These are phyloP conservation scores for Populus tomentosa DNA, from an alignment of 441 rosid genomes.

Conservation along the genomic window DNA sequence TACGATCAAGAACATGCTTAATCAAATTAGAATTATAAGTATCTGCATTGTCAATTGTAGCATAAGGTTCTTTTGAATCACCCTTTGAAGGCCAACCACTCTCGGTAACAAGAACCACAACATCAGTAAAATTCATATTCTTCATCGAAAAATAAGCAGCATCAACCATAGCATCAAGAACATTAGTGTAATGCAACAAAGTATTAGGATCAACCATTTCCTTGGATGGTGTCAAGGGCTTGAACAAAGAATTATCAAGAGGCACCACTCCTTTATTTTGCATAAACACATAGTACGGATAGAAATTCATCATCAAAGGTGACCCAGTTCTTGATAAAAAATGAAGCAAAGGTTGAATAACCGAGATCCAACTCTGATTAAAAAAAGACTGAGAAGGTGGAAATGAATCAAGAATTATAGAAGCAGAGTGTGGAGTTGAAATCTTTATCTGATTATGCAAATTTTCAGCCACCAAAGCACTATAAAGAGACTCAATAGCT, in stretches of 20 bases:
- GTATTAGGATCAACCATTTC: constrained; percentile 99
- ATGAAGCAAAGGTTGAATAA: constrained; percentile 70
- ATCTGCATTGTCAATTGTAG: constrained; percentile 78
- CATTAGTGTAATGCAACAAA: constrained; percentile 89
- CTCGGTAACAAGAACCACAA: constrained; percentile 78
- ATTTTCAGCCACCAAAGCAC: constrained; percentile 85
- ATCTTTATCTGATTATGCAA: constrained; percentile 80
- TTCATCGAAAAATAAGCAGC: constrained; percentile 93
- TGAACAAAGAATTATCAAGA: constrained; percentile 79
- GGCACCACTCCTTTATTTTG: constrained; percentile 96
- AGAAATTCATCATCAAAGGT: constrained; percentile 93
- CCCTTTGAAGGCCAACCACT: constrained; percentile 92
- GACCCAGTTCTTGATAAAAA: constrained; percentile 81
- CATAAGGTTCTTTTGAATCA: constrained; percentile 82
- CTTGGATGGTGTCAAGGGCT: constrained; percentile 82
- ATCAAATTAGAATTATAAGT: constrained; percentile 84
- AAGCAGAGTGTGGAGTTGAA: constrained; percentile 91
- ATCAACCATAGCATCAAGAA: constrained; percentile 92
- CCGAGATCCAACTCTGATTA: constrained; percentile 73
- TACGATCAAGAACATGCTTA: constrained; percentile 76
- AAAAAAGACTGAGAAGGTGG: constrained; percentile 97
- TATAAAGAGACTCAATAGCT: constrained; percentile 81
- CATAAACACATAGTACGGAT: constrained; percentile 95
- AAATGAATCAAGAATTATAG: constrained; percentile 70
- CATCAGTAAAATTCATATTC: constrained; percentile 79